Percentiles rank a stretch among this genome's conserved stretches.
Evolutionary conservation across 257 asterid species (phyloP).

Genomic region (Mentha longifolia): DNA sequence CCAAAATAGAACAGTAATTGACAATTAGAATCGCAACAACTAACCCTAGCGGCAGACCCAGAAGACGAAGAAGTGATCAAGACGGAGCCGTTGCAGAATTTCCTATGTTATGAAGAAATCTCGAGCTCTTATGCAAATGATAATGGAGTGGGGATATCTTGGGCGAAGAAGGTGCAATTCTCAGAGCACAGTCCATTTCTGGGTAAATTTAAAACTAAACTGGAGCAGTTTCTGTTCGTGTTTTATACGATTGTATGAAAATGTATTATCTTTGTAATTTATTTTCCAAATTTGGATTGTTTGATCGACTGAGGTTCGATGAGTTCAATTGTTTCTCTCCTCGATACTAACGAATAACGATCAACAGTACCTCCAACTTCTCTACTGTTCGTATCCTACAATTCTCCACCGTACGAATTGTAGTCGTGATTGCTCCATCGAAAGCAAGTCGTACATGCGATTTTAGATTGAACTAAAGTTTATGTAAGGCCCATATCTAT

Average conservation of each 20-base stretch:
- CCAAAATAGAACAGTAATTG: constrained; percentile 9
- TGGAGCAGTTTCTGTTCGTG: too few species aligned
- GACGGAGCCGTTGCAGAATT: constrained; percentile 34
- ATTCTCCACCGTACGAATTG: not conserved
- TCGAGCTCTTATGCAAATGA: constrained; percentile 32
- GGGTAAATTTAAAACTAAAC: constrained; percentile 10
- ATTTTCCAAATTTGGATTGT: not conserved
- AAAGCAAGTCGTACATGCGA: not conserved
- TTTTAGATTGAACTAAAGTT: not conserved
- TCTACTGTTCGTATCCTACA: not conserved
- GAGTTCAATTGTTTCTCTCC: constrained; percentile 26
- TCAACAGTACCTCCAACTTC: constrained; percentile 7
- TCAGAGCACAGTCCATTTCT: constrained; percentile 43
- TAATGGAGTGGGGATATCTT: constrained; percentile 29
- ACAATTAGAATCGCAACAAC: constrained; percentile 32
- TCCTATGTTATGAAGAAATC: constrained; percentile 27
- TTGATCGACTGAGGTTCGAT: constrained; percentile 18
- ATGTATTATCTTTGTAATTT: not conserved
- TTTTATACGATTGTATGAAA: too few species aligned
- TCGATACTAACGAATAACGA: constrained; percentile 28
- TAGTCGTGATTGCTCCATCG: not conserved
- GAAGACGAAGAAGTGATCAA: constrained; percentile 23
- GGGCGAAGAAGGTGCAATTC: constrained; percentile 39
- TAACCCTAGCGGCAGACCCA: constrained; percentile 39
- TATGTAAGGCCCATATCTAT: not conserved